Conservation (phyloP, 495 filamentous ascomycete species). For the Talaromyces proteolyticus region DNA sequence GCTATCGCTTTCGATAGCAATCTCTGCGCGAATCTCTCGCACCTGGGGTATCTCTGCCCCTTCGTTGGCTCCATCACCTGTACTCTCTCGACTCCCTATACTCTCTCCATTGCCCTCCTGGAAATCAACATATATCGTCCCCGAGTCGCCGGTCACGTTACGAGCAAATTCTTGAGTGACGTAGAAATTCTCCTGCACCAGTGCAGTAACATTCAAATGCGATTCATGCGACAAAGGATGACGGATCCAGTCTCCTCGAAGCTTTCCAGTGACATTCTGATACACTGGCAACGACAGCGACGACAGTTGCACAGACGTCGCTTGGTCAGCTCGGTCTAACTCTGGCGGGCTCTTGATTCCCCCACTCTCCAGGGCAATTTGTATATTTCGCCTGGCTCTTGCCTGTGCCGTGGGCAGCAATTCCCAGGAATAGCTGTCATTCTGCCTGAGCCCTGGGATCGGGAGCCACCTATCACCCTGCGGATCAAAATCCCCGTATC, state of each 20-base stretch:
- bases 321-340: slow-evolving; percentile 33
- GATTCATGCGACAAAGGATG: slow-evolving; percentile 19
- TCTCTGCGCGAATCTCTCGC: slow-evolving; percentile 55
- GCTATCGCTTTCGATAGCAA: slow-evolving; percentile 65
- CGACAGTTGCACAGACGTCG: slow-evolving; percentile 33
- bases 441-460: slow-evolving; percentile 65
- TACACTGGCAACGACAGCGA: slow-evolving; percentile 52
- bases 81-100: too few relatives aligned
- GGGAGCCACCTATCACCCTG: slow-evolving; percentile 60
- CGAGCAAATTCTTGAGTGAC: slow-evolving; percentile 54
- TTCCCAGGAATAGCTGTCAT: slow-evolving; percentile 72
- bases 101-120: slow-evolving; percentile 30
- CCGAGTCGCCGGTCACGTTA: slow-evolving; percentile 58
- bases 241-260: slow-evolving; percentile 72
- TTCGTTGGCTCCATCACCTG: slow-evolving; percentile 20
- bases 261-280: slow-evolving; percentile 73
- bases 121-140: slow-evolving; percentile 39
- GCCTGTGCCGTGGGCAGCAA: slow-evolving; percentile 48
- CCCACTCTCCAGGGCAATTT: slow-evolving; percentile 32
- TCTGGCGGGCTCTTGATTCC: slow-evolving; percentile 22
- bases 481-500: slow-evolving; percentile 69
- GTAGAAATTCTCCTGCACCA: slow-evolving; percentile 42
- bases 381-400: slow-evolving; percentile 47
- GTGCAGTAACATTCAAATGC: slow-evolving; percentile 45
- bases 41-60: slow-evolving; percentile 30